Base-by-base conservation (phyloP, 345 rosid species). In the Ceriops tagal region DNA sequence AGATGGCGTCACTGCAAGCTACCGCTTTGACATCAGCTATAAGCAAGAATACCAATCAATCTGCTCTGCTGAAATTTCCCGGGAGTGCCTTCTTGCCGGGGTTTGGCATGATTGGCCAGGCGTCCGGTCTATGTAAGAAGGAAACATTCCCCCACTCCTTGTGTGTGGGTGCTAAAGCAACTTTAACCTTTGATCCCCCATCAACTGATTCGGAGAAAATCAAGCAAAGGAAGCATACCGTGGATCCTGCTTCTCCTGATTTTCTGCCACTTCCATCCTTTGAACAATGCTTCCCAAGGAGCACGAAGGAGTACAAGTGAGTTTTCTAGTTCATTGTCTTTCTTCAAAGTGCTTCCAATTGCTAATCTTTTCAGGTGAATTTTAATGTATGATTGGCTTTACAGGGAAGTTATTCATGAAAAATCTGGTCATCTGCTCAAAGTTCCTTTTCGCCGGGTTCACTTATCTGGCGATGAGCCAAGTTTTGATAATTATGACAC, bases 201-300 rank as follows among this genome's bases (percentile, higher is more conserved):
- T 49, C 88, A 4, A 74, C 84, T n/a, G 68, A 83, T 73, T 75
- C 86, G 0, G 87, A 87, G 74, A 82, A 78, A 73, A 68, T 43
- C 53, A 81, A 81, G 73, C 96, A 79, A 58, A 86, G 78, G 66
- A 89, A 89, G 82, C 88, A 92, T 62, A 90, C 97, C 3, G 46
- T 80, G 26, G 96, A 96, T 81, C 99, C 99, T 76, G 73, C 89
- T 55, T 83, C 92, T 82, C 98, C 99, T 55, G 98, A 96, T 77
- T 92, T 96, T 62, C 76, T 81, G 24, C 88, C 97, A 0, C 88
- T 92, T 49, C 98, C 98, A 5, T 89, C 99, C 47, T 96, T 96
- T 61, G 88, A 92, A 57, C 78, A 90, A 72, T 96, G 99, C 53
- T 96, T 96, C 65, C 98, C 99, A 3, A 90, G 78, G 72, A 96